Evolutionary conservation across 1,284 basidiomycete genomes (phyloP), one percentile per base, ranked within the genome.

Genomic region (Microbotryum saponariae): DNA sequence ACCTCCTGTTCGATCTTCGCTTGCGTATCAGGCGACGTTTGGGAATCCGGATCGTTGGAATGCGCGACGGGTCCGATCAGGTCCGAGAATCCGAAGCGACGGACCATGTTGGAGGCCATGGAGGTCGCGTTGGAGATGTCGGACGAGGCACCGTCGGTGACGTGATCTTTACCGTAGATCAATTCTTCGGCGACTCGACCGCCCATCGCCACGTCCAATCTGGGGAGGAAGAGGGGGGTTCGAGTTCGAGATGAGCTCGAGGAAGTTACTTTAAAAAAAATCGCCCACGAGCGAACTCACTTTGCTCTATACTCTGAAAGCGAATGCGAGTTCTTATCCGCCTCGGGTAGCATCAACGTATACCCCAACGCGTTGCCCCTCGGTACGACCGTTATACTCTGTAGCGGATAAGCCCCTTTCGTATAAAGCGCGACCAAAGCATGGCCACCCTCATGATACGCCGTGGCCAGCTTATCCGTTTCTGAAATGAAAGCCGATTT

Each of bases 391-490:
- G 92, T 97, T 29, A 68, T 64, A n/a, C 61, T 31, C 9, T 97
- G 92, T 67, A 97, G 77, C 33, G 92, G 92, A 82, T 91, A 90
- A 31, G 91, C 90, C 59, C 91, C 92, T 63, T 89, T 83, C 0
- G 93, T 96, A 74, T 91, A 91, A 45, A 96, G 77, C 7, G 91
- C 90, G 23, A 91, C 85, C 25, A 97, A 82, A 61, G 92, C 91
- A 76, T 96, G 92, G 10, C 92, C 92, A 65, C 90, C 92, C 81
- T 97, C 92, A 76, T 97, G 93, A 77, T 94, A 96, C 7, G 93
- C 93, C 0, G 92, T 96, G 61, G 68, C 64, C 23, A 68, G 52
- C 75, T 91, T 94, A 42, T 82, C 84, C 74, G 91, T 86, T 27
- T 86, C 85, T 66, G 89, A 86, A 61, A 94, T 88, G 73, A 85